These are phyloP conservation scores for Saccharomyces jurei DNA, from an alignment of 805 yeast species.

Conservation along the genomic window DNA sequence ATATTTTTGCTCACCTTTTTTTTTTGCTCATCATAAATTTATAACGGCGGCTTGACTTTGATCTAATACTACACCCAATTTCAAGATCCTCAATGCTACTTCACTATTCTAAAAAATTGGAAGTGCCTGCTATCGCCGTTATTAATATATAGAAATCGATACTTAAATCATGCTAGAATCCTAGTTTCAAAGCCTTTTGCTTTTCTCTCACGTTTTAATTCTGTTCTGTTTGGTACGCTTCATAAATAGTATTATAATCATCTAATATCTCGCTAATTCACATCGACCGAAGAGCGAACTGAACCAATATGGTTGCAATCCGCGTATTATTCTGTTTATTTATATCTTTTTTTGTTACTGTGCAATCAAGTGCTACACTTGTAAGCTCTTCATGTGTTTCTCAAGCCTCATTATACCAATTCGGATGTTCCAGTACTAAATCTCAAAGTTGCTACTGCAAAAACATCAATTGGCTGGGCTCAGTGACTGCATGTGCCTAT, in stretches of 20 bases:
- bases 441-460: constrained; percentile 33
- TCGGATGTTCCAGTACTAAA: neutral
- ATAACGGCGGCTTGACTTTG: neutral
- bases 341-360: neutral
- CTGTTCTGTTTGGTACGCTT: neutral
- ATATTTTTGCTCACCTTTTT: neutral
- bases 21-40: neutral
- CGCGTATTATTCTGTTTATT: neutral
- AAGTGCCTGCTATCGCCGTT: neutral
- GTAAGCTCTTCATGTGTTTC: neutral
- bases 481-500: constrained; percentile 37
- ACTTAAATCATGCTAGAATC: neutral
- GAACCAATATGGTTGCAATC: neutral
- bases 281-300: neutral
- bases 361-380: neutral
- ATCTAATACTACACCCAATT: neutral
- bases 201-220: neutral
- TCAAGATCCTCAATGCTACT: neutral
- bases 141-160: neutral
- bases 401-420: neutral
- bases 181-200: neutral
- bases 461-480: constrained; percentile 38
- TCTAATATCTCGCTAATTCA: neutral
- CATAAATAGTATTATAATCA: neutral
- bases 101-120: neutral